Evolutionary conservation across 2,329 filamentous ascomycete genomes (phyloP).

Genomic region (Colletotrichum melonis): DNA sequence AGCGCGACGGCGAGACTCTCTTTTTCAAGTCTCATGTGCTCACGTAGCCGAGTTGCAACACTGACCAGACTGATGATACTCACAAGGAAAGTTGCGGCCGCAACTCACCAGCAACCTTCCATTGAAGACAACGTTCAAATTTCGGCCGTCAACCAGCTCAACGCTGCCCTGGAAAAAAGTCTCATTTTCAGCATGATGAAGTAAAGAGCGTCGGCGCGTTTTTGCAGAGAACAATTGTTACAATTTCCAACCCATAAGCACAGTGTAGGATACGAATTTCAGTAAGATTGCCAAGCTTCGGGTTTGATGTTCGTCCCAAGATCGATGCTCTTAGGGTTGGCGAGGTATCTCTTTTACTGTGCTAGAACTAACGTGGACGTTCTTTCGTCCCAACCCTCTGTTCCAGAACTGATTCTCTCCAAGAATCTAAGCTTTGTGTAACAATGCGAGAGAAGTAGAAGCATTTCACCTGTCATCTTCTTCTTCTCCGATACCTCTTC

Average conservation of each 20-base stretch:
- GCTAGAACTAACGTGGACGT: not conserved
- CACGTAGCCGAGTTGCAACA: not conserved
- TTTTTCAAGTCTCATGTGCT: no score
- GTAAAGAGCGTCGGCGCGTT: no score
- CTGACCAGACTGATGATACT: not conserved
- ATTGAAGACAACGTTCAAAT: not conserved
- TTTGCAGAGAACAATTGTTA: not conserved
- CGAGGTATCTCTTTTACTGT: not conserved
- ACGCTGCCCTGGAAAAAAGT: not conserved
- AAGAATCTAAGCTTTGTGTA: not conserved
- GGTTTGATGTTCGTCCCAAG: conserved; percentile 33
- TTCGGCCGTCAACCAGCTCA: not conserved
- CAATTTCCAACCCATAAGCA: not conserved
- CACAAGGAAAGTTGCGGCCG: not conserved
- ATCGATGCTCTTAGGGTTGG: no score
- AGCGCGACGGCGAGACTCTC: not conserved
- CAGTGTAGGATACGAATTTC: not conserved
- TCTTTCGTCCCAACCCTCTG: no score
- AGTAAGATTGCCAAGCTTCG: not conserved
- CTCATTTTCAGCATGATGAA: not conserved
- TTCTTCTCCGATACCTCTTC: not conserved
- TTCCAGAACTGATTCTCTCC: no score
- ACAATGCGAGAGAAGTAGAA: not conserved
- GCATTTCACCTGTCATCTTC: not conserved
- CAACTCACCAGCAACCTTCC: not conserved